Conservation (phyloP, 2,329 filamentous ascomycete genomes). For the Diaporthe caulivora region DNA sequence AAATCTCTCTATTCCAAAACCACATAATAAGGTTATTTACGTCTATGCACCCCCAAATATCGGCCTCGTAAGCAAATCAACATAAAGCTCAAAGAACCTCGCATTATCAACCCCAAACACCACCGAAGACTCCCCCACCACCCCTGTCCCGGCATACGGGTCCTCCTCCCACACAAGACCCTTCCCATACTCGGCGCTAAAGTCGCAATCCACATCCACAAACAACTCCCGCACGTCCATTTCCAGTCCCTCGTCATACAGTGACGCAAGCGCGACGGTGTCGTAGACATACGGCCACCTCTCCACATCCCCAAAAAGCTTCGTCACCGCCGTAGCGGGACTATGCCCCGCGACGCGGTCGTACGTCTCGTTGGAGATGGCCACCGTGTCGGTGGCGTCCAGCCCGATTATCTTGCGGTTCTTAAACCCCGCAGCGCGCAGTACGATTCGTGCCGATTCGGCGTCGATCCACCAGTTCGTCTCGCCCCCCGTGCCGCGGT, state of each 20-base stretch:
- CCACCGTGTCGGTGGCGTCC: slow-evolving; percentile 17
- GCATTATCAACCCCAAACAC: slow-evolving; percentile 1
- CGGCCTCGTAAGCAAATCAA: not conserved
- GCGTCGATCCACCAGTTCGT: slow-evolving; percentile 27
- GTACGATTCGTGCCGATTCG: not conserved
- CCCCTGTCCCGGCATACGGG: not conserved
- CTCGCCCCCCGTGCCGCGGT: not conserved
- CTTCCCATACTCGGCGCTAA: slow-evolving; percentile 16
- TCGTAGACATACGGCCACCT: slow-evolving; percentile 22
- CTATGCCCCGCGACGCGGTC: not conserved
- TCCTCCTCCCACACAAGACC: slow-evolving; percentile 14
- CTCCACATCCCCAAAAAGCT: not conserved
- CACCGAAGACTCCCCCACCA: slow-evolving; percentile 3
- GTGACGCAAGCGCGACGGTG: not conserved
- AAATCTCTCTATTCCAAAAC: no score
- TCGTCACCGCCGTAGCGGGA: slow-evolving; percentile 15
- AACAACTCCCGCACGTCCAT: not conserved
- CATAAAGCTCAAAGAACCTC: slow-evolving; percentile 25
- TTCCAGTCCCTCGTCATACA: not conserved
- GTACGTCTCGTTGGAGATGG: not conserved
- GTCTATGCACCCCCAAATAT: not conserved
- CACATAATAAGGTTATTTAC: no score
- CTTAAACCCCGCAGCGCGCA: not conserved
- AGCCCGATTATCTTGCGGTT: not conserved
- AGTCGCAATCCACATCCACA: slow-evolving; percentile 1